Percentiles rank a stretch among this genome's conserved stretches.
Conservation (phyloP, 2,329 filamentous ascomycete species). For the Aspergillus tubingensis region DNA sequence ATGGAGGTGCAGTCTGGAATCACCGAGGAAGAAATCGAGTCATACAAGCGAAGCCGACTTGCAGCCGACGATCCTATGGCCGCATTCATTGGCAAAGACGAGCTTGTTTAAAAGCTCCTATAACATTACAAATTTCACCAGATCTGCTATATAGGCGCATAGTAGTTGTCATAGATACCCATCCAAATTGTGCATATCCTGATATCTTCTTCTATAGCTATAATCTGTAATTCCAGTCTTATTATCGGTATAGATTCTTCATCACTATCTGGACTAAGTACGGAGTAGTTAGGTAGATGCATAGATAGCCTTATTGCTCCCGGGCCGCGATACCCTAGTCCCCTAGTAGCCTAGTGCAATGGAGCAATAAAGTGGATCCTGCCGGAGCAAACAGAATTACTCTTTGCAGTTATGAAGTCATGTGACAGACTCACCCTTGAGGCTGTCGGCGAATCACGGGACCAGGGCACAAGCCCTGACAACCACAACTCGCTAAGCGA, state of each 20-base stretch:
- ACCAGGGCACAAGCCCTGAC: conserved; percentile 38
- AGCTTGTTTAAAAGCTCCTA: conserved; percentile 52
- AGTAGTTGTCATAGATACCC: conserved; percentile 16
- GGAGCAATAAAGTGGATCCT: background rate
- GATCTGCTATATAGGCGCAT: conserved; percentile 11
- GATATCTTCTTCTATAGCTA: background rate
- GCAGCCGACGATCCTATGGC: conserved; percentile 86
- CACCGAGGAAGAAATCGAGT: conserved; percentile 81
- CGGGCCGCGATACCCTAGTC: background rate
- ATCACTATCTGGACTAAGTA: background rate
- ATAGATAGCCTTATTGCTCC: background rate
- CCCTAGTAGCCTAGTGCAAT: background rate
- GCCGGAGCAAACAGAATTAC: background rate
- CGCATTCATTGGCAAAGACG: conserved; percentile 72
- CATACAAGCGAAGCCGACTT: conserved; percentile 74
- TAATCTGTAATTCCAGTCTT: background rate
- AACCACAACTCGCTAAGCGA: conserved; percentile 48
- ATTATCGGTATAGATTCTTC: background rate
- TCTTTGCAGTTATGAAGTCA: conserved; percentile 3
- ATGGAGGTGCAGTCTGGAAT: conserved; percentile 78
- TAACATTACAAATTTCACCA: background rate
- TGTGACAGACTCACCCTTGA: conserved; percentile 11
- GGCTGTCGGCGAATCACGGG: conserved; percentile 25
- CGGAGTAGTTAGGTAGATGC: background rate
- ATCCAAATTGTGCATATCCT: conserved; percentile 4